Base-by-base conservation (phyloP, 106 monocot species). In the Allium fistulosum region DNA sequence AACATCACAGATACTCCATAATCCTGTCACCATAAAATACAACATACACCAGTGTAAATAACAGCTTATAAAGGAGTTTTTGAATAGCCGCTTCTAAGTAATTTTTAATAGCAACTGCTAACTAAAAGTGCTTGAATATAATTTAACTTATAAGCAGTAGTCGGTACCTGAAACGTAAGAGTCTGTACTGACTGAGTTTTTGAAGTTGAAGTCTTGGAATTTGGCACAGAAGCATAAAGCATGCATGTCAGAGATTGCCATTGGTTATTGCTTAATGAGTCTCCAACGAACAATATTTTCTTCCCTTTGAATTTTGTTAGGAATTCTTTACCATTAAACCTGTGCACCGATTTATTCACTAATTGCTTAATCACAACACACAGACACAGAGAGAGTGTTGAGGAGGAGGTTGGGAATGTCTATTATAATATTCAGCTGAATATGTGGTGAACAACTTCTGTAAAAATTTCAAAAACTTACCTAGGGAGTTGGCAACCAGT, bases 201-300 rank as follows among this genome's bases (percentile, higher is more conserved):
- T 22, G 37, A 55, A 46, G 26, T 59, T 46, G 67, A 67, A 46
- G 71, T 66, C 68, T 65, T 83, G 37, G 82, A 26, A 46, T 70
- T 69, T 45, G 94, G 94, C 72, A 77, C 79, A 2, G 87, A 82
- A 8, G 90, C 82, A 61, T 90, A 82, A 56, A 94, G 73, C 77
- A 91, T 78, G 80, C 94, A 94, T 49, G 63, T 69, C 58, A 94
- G 80, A 9, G 94, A 94, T 58, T 88, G 77, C 78, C 78, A 94
- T 64, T 94, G 90, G 68, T 94, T 94, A 57, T 81, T 46, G 62
- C 85, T 90, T 7, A 94, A 49, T 47, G 94, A 94, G 69, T 94
- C 94, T 12, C 94, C 94, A 8, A 94, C 94, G 53, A 94, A 87
- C 94, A 94, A 85, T 3, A 94, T 71, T 79, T 85, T 94, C 84